These are phyloP conservation scores for Pseudogymnoascus sp. DNA, from an alignment of 2,329 filamentous ascomycete genomes.

Conservation along the genomic window DNA sequence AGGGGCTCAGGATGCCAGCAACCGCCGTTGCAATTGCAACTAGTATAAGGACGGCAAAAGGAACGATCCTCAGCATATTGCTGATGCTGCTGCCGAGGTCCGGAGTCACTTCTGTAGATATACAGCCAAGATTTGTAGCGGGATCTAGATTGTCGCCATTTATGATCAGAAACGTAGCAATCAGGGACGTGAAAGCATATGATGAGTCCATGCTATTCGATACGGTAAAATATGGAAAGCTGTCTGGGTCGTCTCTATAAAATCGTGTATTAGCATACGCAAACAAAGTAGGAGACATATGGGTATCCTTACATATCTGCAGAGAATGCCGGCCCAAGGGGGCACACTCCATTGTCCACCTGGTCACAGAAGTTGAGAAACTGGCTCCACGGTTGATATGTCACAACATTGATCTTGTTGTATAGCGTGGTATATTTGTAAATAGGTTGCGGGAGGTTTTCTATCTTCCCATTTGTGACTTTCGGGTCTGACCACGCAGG, in stretches of 20 bases:
- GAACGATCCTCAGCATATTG: slow-evolving; percentile 66
- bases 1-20: slow-evolving; percentile 83
- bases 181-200: slow-evolving; percentile 79
- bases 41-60: slow-evolving; percentile 67
- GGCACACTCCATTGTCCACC: slow-evolving; percentile 57
- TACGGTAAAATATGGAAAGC: slow-evolving; percentile 65
- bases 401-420: slow-evolving; percentile 63
- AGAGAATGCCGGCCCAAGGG: slow-evolving; percentile 64
- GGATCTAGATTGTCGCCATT: slow-evolving; percentile 54
- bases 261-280: slow-evolving; percentile 11
- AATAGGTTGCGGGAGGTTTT: slow-evolving; percentile 45
- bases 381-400: slow-evolving; percentile 59
- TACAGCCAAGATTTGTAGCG: slow-evolving; percentile 62
- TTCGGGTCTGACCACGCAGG: slow-evolving; percentile 54
- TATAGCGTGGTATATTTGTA: slow-evolving; percentile 60
- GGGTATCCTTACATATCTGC: slow-evolving; percentile 37
- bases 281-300: background rate
- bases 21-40: slow-evolving; percentile 76
- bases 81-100: slow-evolving; percentile 62
- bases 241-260: slow-evolving; percentile 30
- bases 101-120: slow-evolving; percentile 76
- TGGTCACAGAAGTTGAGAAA: slow-evolving; percentile 57
- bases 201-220: slow-evolving; percentile 67
- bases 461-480: slow-evolving; percentile 64
- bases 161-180: slow-evolving; percentile 62